phyloP scores from a whole-genome alignment of 768 basidiomycete genomes.

The Mrakia frigida region DNA sequence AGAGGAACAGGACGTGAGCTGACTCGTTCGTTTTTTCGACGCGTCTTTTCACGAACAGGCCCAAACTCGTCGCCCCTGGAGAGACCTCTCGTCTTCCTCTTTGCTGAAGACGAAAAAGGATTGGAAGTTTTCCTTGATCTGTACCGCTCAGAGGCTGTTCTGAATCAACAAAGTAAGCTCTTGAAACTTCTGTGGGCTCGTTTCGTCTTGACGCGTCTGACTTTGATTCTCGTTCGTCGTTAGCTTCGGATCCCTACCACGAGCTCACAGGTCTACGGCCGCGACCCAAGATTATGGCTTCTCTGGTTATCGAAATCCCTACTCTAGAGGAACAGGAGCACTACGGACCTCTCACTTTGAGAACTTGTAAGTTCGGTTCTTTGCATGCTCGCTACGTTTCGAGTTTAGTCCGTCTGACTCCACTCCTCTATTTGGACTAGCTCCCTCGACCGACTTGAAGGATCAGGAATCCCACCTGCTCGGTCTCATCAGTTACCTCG shows the following conservation, averaged over 20 bases:
- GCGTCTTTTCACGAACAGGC: neutral
- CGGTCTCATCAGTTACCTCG: neutral
- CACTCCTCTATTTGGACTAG: too few species aligned
- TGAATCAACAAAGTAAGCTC: neutral
- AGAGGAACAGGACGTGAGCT: neutral
- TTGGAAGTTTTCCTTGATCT: neutral
- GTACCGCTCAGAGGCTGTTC: neutral
- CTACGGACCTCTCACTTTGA: neutral
- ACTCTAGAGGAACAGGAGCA: neutral
- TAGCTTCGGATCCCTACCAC: neutral
- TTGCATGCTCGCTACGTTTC: neutral
- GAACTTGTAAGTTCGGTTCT: neutral
- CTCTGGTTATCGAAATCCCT: neutral
- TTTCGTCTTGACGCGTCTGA: neutral
- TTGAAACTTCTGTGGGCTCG: neutral
- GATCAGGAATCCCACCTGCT: neutral
- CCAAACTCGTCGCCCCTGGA: neutral
- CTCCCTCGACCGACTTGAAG: neutral
- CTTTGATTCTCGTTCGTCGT: neutral
- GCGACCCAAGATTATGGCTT: neutral
- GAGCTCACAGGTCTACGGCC: neutral
- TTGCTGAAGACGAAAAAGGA: neutral
- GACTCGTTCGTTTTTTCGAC: neutral
- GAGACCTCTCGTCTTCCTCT: neutral
- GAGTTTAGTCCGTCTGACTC: neutral